A percentile compares a stretch with the other conserved stretches of the same genome.
Evolutionary conservation across 306 rosid genomes (phyloP).

Genomic region (Begonia fuchsioides): DNA sequence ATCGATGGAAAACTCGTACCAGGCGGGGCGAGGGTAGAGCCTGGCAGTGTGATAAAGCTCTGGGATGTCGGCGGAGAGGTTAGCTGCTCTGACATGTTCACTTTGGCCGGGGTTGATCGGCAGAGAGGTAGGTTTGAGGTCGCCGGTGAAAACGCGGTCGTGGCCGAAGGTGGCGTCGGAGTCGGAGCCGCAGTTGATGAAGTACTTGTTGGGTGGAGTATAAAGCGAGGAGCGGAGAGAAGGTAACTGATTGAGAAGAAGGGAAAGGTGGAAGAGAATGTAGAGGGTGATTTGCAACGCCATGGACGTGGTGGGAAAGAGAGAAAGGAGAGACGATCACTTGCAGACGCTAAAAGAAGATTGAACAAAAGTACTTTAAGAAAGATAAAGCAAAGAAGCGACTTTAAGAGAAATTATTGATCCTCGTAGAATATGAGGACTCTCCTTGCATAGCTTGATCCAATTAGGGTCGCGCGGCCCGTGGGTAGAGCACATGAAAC

Average conservation of each 20-base stretch:
- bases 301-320: no score
- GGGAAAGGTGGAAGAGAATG: not conserved
- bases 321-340: no score
- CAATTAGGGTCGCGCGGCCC: no score
- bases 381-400: no score
- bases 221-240: not conserved
- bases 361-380: no score
- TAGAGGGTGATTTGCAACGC: no score
- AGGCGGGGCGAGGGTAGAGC: slow-evolving; percentile 7
- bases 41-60: slow-evolving; percentile 10
- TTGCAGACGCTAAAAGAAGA: no score
- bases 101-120: slow-evolving; percentile 7
- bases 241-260: not conserved
- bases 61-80: not conserved
- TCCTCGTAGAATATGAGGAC: no score
- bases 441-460: no score
- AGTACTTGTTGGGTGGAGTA: not conserved
- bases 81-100: not conserved
- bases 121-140: slow-evolving; percentile 1
- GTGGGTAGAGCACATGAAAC: no score
- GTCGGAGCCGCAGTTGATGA: slow-evolving; percentile 8
- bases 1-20: slow-evolving; percentile 3
- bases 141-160: slow-evolving; percentile 3
- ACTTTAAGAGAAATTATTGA: no score
- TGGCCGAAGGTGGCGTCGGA: not conserved